A percentile compares a stretch with the other conserved stretches of the same genome.
Conservation (phyloP, 768 basidiomycete species). For the Tulasnella sp. region DNA sequence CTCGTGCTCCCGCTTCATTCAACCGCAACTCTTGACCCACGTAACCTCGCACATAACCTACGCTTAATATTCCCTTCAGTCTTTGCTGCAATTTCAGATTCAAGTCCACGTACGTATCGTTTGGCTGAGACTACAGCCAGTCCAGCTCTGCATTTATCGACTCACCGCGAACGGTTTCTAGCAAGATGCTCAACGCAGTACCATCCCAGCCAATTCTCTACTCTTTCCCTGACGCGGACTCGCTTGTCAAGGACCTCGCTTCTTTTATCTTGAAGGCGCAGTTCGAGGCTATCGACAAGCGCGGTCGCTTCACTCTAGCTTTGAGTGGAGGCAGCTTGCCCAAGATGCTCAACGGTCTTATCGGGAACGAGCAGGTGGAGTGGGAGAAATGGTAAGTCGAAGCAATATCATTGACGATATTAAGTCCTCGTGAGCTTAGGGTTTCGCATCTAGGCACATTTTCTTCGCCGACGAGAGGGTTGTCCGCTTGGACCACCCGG, state of each 20-base stretch:
- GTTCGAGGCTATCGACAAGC: conserved; percentile 77
- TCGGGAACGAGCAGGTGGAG: conserved; percentile 46
- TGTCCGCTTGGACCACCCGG: conserved; percentile 83
- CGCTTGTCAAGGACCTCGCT: conserved; percentile 57
- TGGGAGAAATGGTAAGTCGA: conserved; percentile 88
- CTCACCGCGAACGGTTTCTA: neutral
- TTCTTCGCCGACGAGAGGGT: conserved; percentile 95
- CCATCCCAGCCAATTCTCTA: conserved; percentile 55
- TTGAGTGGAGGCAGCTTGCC: conserved; percentile 91
- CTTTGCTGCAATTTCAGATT: neutral
- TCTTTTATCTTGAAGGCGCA: conserved; percentile 78
- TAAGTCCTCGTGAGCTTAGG: neutral
- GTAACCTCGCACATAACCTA: neutral
- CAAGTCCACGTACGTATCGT: neutral
- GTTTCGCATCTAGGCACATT: conserved; percentile 61
- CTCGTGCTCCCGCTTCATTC: neutral
- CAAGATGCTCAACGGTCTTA: conserved; percentile 61
- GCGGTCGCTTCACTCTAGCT: conserved; percentile 84
- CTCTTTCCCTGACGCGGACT: conserved; percentile 48
- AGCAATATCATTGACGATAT: neutral
- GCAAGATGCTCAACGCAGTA: neutral
- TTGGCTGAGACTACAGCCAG: neutral
- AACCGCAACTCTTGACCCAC: neutral
- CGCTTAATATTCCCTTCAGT: neutral
- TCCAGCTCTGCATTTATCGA: neutral